Conservation (phyloP, 2,329 filamentous ascomycete species). For the Nemania abortiva region DNA sequence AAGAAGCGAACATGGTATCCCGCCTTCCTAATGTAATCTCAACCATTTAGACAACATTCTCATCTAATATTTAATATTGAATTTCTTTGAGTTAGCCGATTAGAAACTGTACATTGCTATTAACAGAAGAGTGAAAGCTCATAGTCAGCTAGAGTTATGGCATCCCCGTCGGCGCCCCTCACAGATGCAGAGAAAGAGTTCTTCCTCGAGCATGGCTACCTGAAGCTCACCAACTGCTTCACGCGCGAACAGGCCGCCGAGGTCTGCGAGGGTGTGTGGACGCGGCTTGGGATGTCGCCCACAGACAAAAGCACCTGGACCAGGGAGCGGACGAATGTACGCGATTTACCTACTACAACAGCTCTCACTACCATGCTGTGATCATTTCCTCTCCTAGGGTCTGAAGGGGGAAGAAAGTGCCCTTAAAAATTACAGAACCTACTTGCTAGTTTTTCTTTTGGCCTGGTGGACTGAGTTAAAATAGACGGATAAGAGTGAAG, state of each 20-base stretch:
- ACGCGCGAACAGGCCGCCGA: conserved; percentile 50
- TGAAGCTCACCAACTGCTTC: conserved; percentile 64
- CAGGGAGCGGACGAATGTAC: conserved; percentile 68
- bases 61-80: not conserved
- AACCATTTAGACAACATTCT: not conserved
- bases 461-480: not conserved
- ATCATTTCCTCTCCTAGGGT: not conserved
- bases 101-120: conserved; percentile 1
- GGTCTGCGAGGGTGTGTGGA: conserved; percentile 67
- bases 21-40: not conserved
- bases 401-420: no score
- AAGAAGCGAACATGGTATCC: not conserved
- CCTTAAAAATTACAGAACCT: no score
- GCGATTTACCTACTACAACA: not conserved
- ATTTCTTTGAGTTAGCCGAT: not conserved
- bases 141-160: conserved; percentile 39
- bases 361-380: not conserved
- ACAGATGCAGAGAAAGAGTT: conserved; percentile 54
- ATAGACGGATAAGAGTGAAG: not conserved
- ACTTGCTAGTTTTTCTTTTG: not conserved
- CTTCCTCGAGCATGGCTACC: conserved; percentile 67
- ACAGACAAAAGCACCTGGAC: conserved; percentile 74
- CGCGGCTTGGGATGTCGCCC: conserved; percentile 72
- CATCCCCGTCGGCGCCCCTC: conserved; percentile 46
- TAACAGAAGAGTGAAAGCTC: not conserved